Conservation (phyloP, 1,139 yeast genomes). For the Schwanniomyces etchellsii region DNA sequence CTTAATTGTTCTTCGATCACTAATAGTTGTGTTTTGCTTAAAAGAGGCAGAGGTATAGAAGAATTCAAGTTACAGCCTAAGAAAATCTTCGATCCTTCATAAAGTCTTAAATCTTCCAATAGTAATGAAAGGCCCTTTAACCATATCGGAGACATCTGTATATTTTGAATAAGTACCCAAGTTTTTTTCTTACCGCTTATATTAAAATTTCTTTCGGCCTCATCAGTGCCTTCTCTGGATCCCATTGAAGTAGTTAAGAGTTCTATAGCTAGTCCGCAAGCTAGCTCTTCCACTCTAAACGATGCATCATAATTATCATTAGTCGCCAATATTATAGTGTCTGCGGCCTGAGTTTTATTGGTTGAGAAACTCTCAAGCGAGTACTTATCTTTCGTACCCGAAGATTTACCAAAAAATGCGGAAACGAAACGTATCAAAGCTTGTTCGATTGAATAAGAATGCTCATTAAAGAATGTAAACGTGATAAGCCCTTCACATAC, state of each 20-base stretch:
- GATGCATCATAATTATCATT: constrained; percentile 67
- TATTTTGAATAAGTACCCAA: constrained; percentile 76
- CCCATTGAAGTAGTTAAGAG: constrained; percentile 65
- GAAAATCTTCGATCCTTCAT: constrained; percentile 43
- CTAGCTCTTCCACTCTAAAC: constrained; percentile 43
- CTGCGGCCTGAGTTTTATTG: constrained; percentile 6
- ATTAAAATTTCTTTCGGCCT: constrained; percentile 52
- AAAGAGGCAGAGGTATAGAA: constrained; percentile 45
- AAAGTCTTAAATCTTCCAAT: constrained; percentile 20
- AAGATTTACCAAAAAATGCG: constrained; percentile 18
- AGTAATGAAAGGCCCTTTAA: constrained; percentile 46
- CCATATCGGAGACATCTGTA: constrained; percentile 70
- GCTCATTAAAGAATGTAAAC: constrained; percentile 3
- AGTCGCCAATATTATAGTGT: constrained; percentile 51
- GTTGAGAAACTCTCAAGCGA: constrained; percentile 19
- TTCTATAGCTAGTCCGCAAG: constrained; percentile 18
- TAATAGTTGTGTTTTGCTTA: constrained; percentile 47
- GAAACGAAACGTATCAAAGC: constrained; percentile 11
- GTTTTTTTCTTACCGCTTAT: constrained; percentile 40
- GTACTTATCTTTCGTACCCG: constrained; percentile 19
- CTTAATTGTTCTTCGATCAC: constrained; percentile 62
- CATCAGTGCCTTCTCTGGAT: constrained; percentile 56
- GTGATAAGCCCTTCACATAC: constrained; percentile 10
- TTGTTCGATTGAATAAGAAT: constrained; percentile 13
- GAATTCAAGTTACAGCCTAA: constrained; percentile 53